phyloP scores from a whole-genome alignment of 805 yeast genomes.

The Yamadazyma akitaensis region DNA sequence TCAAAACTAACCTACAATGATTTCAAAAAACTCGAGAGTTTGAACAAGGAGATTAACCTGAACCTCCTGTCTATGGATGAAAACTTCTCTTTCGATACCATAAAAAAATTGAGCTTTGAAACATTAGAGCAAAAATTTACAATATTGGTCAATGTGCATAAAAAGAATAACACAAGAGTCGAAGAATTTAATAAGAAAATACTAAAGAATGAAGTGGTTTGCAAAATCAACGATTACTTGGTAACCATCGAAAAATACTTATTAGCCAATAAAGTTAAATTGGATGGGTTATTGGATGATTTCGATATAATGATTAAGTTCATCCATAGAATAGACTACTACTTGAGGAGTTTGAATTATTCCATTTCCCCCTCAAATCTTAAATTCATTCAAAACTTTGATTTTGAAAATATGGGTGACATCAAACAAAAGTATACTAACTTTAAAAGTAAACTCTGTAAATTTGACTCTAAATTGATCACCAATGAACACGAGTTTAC shows the following conservation, averaged over 20 bases:
- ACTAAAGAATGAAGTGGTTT: constrained; percentile 2
- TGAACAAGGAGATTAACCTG: constrained; percentile 1
- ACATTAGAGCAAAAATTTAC: constrained; percentile 7
- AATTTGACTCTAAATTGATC: constrained; percentile 8
- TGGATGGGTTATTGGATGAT: constrained; percentile 8
- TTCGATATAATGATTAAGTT: constrained; percentile 11
- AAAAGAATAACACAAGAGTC: background rate
- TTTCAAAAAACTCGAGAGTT: constrained; percentile 6
- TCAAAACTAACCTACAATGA: constrained; percentile 10
- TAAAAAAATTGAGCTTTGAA: constrained; percentile 5
- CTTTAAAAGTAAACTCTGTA: constrained; percentile 9
- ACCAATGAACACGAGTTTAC: constrained; percentile 10
- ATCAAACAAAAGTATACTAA: constrained; percentile 1
- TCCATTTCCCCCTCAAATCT: constrained; percentile 10
- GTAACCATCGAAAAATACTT: constrained; percentile 8
- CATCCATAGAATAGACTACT: constrained; percentile 12
- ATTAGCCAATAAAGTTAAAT: background rate
- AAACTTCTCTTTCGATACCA: constrained; percentile 1
- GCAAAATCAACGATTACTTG: constrained; percentile 8
- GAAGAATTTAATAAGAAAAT: constrained; percentile 4
- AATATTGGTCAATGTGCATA: constrained; percentile 2
- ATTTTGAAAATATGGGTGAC: background rate
- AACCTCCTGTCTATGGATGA: constrained; percentile 7
- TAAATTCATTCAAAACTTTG: constrained; percentile 5
- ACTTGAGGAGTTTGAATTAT: constrained; percentile 9